A percentile compares a stretch with the other conserved stretches of the same genome.
These are phyloP conservation scores for Rhodomyrtus psidioides DNA, from an alignment of 441 rosid genomes.

Conservation along the genomic window DNA sequence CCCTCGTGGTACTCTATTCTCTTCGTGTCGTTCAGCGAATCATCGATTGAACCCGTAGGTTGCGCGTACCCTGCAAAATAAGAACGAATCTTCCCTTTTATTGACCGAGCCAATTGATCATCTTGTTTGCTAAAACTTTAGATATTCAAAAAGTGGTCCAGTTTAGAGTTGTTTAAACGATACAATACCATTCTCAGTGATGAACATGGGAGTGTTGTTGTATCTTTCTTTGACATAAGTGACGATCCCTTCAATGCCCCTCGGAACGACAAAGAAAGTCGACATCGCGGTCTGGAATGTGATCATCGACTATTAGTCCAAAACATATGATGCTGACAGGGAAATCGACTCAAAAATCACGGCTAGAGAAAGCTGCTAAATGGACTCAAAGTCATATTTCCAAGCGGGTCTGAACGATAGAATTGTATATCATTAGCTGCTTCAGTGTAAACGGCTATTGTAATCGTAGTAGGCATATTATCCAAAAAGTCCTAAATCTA, in stretches of 20 bases:
- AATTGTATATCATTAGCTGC: not conserved
- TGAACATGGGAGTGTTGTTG: conserved; percentile 34
- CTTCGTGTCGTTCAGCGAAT: not conserved
- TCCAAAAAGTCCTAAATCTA: no score
- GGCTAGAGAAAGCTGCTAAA: not conserved
- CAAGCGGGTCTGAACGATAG: not conserved
- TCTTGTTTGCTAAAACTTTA: not conserved
- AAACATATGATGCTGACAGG: not conserved
- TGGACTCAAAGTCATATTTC: not conserved
- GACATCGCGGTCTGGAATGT: conserved; percentile 21
- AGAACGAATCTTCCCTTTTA: not conserved
- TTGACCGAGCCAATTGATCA: not conserved
- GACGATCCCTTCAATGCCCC: conserved; percentile 34
- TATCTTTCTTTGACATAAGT: conserved; percentile 32
- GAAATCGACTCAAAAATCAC: not conserved
- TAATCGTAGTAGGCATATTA: no score
- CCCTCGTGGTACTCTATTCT: not conserved
- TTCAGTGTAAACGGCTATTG: not conserved
- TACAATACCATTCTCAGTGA: conserved; percentile 37
- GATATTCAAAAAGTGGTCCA: not conserved
- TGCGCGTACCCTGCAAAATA: not conserved
- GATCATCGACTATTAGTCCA: not conserved
- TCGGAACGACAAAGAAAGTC: conserved; percentile 31
- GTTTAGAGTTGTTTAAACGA: not conserved
- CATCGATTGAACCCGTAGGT: not conserved